Base-by-base conservation (phyloP, 2,329 filamentous ascomycete genomes). In the Furcasterigmium sp. region DNA sequence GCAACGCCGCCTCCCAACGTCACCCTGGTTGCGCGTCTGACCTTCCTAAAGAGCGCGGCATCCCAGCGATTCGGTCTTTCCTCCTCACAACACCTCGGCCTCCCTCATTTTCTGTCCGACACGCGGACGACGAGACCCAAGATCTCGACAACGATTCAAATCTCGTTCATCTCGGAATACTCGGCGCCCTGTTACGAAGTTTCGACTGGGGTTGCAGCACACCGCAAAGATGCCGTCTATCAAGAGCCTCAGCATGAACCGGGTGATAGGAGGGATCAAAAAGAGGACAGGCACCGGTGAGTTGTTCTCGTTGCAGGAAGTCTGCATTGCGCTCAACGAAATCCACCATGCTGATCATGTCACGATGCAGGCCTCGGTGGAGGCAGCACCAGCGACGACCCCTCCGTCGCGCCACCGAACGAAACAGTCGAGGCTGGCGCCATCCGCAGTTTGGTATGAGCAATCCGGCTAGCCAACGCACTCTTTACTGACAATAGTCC, bases 391-490 rank as follows among this genome's bases (percentile, higher is more conserved):
- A 32, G 29, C 29, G 15, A 32, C 32, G 32, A 35, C 18, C 32
- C 32, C 32, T 35, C 32, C 32, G 32, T 35, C 32, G 32, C 17
- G 4, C 32, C 32, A 10, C n/a, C 32, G 10, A 35, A 35, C 32
- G 32, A 35, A 17, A 17, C 32, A 6, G 32, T 35, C 43, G 85
- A 88, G 64, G 78, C 73, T 46, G 82, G 78, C 56, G 84, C 80
- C 36, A 64, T 72, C 41, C 75, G 78, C 53, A 83, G 73, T 58
- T 82, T 88, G 64, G 83, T 87, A 77, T 60, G 78, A 66, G 39
- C 29, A 13, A 20, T 17, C 41, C 28, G 20, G 14, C 8, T 17
- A n/a, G 29, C 26, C 32, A 15, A 17, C 32, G 17, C n/a, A 35
- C 4, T 15, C 15, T 9, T 11, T 17, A 17, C 32, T 35, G n/a